Evolutionary conservation across 2,329 filamentous ascomycete genomes (phyloP), one percentile per base, ranked within the genome.

Genomic region (Nannizziopsis arthrosporioides): DNA sequence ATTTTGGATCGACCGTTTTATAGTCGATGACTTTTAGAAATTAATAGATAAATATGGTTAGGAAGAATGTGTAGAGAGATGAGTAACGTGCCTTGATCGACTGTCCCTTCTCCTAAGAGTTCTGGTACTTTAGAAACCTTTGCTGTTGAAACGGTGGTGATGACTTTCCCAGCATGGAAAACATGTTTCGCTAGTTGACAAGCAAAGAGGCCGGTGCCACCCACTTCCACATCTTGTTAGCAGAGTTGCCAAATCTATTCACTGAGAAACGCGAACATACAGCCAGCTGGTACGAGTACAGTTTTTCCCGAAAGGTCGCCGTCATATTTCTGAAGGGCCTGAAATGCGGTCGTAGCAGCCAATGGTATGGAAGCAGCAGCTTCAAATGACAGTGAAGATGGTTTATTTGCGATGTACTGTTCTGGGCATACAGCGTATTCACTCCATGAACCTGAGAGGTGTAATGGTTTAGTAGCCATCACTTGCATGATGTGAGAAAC

Each of bases 101-200:
- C 68, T 5, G 72, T 60, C 0, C 68, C 70, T 0, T 67, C 57
- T 1, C 68, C 68, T 7, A 72, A 55, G 5, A 68, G 54, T 48
- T 67, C 53, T 37, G 68, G 65, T 0, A 76, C 70, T 17, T 70
- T 62, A 0, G 61, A 51, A 30, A 78, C 49, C 58, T 78, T 78
- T 8, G 66, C 51, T 17, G 74, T 76, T 3, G 74, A 77, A 0
- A 73, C 72, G 0, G 74, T 76, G 0, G 73, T 66, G 40, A 78
- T 71, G 47, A 78, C 62, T 41, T 63, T 68, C 0, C 57, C 57
- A 1, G 69, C 75, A 0, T 69, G 65, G 42, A 73, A 76, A 2
- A 71, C 64, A 27, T 73, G 71, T 54, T 72, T 74, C 2, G 73
- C 70, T 1, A 77, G 57, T 58, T 78, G 74, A 19, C 71, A 65